A percentile compares a stretch with the other conserved stretches of the same genome.
These are phyloP conservation scores for Echium plantagineum DNA, from an alignment of 257 asterid genomes.

Conservation along the genomic window DNA sequence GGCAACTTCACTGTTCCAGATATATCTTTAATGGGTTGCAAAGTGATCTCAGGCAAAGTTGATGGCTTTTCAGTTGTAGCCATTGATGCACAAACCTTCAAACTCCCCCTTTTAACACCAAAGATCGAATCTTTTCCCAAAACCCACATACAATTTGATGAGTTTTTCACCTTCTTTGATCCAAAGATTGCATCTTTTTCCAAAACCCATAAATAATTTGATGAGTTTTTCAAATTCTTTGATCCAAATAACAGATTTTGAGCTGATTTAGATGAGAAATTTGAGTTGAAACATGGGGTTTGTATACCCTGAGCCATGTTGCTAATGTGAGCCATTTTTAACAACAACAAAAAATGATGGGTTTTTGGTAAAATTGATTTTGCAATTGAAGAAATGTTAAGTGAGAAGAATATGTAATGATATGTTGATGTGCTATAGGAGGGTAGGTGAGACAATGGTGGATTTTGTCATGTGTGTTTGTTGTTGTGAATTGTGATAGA, in stretches of 20 bases:
- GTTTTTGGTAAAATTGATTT: not conserved
- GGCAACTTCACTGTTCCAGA: slow-evolving; percentile 93
- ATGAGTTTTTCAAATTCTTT: slow-evolving; percentile 22
- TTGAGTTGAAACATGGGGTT: slow-evolving; percentile 31
- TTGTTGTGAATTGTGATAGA: too few relatives aligned
- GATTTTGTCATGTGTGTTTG: too few relatives aligned
- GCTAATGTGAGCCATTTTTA: slow-evolving; percentile 33
- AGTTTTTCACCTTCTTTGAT: slow-evolving; percentile 28
- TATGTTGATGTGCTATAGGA: too few relatives aligned
- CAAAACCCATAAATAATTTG: too few relatives aligned
- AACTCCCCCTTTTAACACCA: slow-evolving; percentile 14
- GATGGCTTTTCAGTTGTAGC: slow-evolving; percentile 59
- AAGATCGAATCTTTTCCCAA: slow-evolving; percentile 34
- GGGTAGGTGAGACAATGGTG: too few relatives aligned
- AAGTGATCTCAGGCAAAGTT: slow-evolving; percentile 68
- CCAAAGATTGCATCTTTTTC: slow-evolving; percentile 17
- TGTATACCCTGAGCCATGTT: slow-evolving; percentile 39
- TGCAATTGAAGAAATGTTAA: not conserved
- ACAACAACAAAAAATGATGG: too few relatives aligned
- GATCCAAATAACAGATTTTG: slow-evolving; percentile 37
- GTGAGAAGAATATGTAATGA: too few relatives aligned
- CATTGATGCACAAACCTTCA: slow-evolving; percentile 52
- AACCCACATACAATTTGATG: slow-evolving; percentile 32
- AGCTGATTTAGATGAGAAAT: slow-evolving; percentile 23
- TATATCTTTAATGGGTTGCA: slow-evolving; percentile 78